Percentiles rank a stretch among this genome's conserved stretches.
These are phyloP conservation scores for Spatholobus suberectus DNA, from an alignment of 306 rosid genomes.

Conservation along the genomic window DNA sequence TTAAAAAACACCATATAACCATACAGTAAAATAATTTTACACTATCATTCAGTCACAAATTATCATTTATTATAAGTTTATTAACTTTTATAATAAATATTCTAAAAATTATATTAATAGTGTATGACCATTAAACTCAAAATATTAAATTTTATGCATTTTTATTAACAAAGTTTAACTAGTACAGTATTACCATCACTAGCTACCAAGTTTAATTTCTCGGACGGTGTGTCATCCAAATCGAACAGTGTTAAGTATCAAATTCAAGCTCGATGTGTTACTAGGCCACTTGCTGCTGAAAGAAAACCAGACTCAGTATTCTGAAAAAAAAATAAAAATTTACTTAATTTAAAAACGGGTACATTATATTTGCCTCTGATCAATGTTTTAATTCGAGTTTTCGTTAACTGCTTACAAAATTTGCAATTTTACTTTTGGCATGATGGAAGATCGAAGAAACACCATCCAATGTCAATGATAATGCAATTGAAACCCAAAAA, in stretches of 20 bases:
- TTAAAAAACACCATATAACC: too few species aligned
- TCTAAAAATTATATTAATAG: too few species aligned
- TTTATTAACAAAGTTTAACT: not conserved
- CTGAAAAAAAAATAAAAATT: not conserved
- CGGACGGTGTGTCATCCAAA: not conserved
- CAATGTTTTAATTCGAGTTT: not conserved
- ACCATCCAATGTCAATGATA: slow-evolving; percentile 11
- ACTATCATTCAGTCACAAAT: too few species aligned
- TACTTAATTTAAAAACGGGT: not conserved
- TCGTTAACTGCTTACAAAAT: not conserved
- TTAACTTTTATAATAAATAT: too few species aligned
- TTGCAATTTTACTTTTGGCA: not conserved
- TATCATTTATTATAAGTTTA: too few species aligned
- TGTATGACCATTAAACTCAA: too few species aligned
- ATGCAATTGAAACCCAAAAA: not conserved
- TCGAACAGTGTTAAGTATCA: not conserved
- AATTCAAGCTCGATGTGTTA: not conserved
- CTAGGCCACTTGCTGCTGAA: not conserved
- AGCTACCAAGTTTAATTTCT: not conserved
- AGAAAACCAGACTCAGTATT: not conserved
- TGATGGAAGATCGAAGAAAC: not conserved
- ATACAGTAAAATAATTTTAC: too few species aligned
- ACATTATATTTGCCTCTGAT: not conserved
- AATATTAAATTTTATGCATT: not conserved
- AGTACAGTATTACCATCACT: not conserved